Evolutionary conservation across 1,284 basidiomycete genomes (phyloP), one percentile per base, ranked within the genome.

Genomic region (Schizophyllum commune): DNA sequence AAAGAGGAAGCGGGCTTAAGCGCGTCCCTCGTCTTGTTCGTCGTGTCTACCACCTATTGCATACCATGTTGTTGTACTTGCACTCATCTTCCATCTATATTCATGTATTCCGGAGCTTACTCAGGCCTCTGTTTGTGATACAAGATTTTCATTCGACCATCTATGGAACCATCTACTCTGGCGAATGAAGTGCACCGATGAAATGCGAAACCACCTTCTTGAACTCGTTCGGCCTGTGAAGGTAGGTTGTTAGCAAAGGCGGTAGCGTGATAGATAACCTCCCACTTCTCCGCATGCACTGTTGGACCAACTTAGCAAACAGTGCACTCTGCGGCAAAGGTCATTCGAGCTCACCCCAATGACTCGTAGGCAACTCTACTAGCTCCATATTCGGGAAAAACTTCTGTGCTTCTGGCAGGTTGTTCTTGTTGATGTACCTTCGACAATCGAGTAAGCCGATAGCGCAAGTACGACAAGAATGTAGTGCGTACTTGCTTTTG

Each of bases 301-400:
- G 58, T 58, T 11, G 62, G 11, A 58, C 52, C 22, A 34, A 21
- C 33, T 65, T 15, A 27, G 21, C 9, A 53, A 54, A 32, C 51
- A 57, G 5, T 9, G 13, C 19, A 33, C 53, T 32, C 8, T 53
- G 32, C 17, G 52, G 4, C 13, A 5, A 47, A 27, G 5, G 11
- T n/a, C n/a, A n/a, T n/a, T n/a, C n/a, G n/a, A n/a, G n/a, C 75
- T 64, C 68, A 89, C 88, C 83, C 89, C 88, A 91, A 68, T 91
- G 88, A 3, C 82, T 80, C 0, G 88, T 73, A 62, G 88, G 81
- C 19, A 91, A 70, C 21, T 71, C 76, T 66, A 83, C 77, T 0
- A 90, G 64, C 20, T 70, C 68, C 73, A 82, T 80, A 55, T 79
- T 75, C 0, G 91, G 91, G 72, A 95, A 94, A 70, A 89, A 90